Base-by-base conservation (phyloP, 768 basidiomycete genomes). In the Chalciporus sphaerocephalus region DNA sequence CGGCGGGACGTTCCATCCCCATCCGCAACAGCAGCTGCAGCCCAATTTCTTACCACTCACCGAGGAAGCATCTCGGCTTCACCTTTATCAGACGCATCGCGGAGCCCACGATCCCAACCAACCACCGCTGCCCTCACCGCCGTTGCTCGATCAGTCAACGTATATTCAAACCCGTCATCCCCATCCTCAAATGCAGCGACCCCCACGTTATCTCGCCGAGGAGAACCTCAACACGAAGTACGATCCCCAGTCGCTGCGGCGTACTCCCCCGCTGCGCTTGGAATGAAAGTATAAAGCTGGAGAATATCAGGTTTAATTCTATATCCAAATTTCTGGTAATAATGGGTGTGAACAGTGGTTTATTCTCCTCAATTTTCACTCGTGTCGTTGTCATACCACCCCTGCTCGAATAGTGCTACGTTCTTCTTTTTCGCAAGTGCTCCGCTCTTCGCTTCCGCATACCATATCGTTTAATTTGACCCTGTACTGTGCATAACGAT, bases 231-330 rank as follows among this genome's bases (percentile, higher is more conserved):
- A 47, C 71, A 60, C 57, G 70, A 74, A 69, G 67, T 73, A 70
- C 69, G 72, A 68, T 62, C 69, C 57, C 44, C 71, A 59, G 71
- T 68, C 58, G 47, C 68, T 66, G 58, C 74, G 46, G 40, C 58
- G 51, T 72, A 74, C 72, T 40, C 75, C 68, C 23, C 74, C 67
- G 57, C 70, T 70, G 64, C 69, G 54, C 58, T 73, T 69, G 74
- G 74, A 71, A 72, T 76, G 74, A 75, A 70, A 52, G 74, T 69
- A 6, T 72, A 30, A 46, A 24, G 10, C 37, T 4, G 39, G 40
- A 38, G 47, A 44, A 47, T 24, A 21, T 51, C 17, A 23, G 24
- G 23, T 27, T 44, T 54, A 52, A 47, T 54, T 47, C 38, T 65
- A 57, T 65, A 62, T 55, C 63, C 54, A 30, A 53, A 21, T 42